Evolutionary conservation across 768 basidiomycete genomes (phyloP).

Genomic region (Auriscalpium orientale): DNA sequence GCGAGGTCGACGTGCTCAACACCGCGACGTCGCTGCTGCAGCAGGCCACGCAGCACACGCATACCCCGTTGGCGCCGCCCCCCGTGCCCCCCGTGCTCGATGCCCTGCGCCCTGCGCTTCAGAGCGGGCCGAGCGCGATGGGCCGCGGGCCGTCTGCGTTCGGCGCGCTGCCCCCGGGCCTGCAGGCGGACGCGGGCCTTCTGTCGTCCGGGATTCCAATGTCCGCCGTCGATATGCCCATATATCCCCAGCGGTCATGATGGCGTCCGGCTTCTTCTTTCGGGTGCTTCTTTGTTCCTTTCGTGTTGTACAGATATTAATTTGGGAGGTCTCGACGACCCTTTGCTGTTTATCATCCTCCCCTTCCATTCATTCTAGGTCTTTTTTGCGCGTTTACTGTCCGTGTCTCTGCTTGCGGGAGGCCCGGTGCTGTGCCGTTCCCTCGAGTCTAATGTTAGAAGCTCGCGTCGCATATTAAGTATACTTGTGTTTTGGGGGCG

Average conservation of each 20-base stretch:
- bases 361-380: conserved; percentile 5
- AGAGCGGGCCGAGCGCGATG: too few species aligned
- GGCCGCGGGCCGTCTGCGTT: conserved; percentile 20
- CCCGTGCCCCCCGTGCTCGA: conserved; percentile 23
- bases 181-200: conserved; percentile 8
- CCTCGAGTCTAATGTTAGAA: background rate
- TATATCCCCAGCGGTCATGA: conserved; percentile 13
- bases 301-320: conserved; percentile 1
- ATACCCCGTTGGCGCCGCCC: conserved; percentile 21
- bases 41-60: conserved; percentile 30
- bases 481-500: background rate
- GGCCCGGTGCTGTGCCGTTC: background rate
- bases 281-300: conserved; percentile 3
- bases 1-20: conserved; percentile 75
- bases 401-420: background rate
- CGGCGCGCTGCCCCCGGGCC: conserved; percentile 3
- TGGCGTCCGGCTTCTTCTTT: background rate
- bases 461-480: background rate
- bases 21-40: conserved; percentile 51
- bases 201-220: background rate
- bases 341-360: conserved; percentile 5
- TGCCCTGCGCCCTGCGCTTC: conserved; percentile 26
- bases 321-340: background rate
- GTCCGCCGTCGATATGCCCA: conserved; percentile 5
- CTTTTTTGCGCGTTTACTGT: background rate